Evolutionary conservation across 192 early-diverging fungal species (phyloP).

Genomic region (Coemansia sp.): DNA sequence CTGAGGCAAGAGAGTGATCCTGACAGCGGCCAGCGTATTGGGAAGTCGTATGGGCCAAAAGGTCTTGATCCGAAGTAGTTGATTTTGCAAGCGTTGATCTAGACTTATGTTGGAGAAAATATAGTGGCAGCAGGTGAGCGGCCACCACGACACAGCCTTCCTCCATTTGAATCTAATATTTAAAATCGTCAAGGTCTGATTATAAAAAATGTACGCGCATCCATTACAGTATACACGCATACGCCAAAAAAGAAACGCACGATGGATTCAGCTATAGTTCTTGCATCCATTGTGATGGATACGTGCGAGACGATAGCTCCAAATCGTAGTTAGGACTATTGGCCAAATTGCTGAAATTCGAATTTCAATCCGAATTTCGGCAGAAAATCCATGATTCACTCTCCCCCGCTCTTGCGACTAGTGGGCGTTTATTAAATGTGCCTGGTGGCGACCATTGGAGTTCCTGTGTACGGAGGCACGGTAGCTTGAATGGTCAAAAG

Average conservation of each 20-base stretch:
- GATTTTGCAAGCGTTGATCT: not conserved
- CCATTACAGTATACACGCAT: constrained; percentile 1
- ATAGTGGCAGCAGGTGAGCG: not conserved
- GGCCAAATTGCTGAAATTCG: not conserved
- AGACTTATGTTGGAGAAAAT: not conserved
- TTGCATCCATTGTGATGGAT: not conserved
- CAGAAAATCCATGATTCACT: not conserved
- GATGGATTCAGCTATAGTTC: constrained; percentile 1
- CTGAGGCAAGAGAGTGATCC: not conserved
- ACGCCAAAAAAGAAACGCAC: not conserved
- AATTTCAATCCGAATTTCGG: not conserved
- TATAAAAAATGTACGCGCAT: constrained; percentile 8
- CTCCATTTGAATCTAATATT: constrained; percentile 7
- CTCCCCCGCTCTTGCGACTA: not conserved
- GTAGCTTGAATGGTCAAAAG: not conserved
- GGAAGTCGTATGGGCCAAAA: not conserved
- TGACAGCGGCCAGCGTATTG: not conserved
- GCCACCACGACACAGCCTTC: constrained; percentile 2
- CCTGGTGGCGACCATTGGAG: not conserved
- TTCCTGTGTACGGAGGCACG: not conserved
- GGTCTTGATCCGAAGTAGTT: not conserved
- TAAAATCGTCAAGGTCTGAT: constrained; percentile 7
- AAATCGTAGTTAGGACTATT: not conserved
- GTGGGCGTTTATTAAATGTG: not conserved
- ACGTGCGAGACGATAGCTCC: not conserved